Conservation (phyloP, 2,329 filamentous ascomycete species). For the Dactylellina sp. region DNA sequence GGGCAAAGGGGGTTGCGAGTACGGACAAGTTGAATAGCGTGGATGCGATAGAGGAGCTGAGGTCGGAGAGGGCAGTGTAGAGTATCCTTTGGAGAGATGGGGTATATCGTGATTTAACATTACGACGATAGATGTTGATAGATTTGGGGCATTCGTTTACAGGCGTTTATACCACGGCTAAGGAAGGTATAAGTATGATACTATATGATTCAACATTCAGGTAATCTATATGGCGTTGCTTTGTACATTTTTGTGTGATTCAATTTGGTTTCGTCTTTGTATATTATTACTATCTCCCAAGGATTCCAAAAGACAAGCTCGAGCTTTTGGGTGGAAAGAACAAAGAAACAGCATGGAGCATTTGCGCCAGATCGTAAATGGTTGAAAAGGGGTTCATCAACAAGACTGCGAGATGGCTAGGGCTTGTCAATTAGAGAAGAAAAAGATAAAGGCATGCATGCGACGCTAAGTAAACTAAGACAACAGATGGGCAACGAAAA, state of each 20-base stretch:
- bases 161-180: constrained; percentile 18
- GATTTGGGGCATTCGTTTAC: neutral
- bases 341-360: constrained; percentile 10
- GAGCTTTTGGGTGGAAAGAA: too few relatives aligned
- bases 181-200: neutral
- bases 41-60: constrained; percentile 47
- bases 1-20: constrained; percentile 65
- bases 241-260: constrained; percentile 2
- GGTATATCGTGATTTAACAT: constrained; percentile 39
- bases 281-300: neutral
- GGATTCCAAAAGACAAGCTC: too few relatives aligned
- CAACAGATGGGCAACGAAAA: constrained; percentile 2
- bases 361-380: constrained; percentile 6
- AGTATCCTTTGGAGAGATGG: neutral
- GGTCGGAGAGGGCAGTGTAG: constrained; percentile 30
- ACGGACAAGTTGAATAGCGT: constrained; percentile 37
- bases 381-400: constrained; percentile 1
- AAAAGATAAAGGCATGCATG: constrained; percentile 21
- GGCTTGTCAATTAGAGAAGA: neutral
- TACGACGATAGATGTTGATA: neutral
- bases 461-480: constrained; percentile 55
- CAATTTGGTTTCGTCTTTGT: constrained; percentile 4
- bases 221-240: constrained; percentile 24
- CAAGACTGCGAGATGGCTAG: neutral
- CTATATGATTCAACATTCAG: constrained; percentile 29